phyloP scores from a whole-genome alignment of 805 yeast genomes.

The Blastobotrys mokoenaii region DNA sequence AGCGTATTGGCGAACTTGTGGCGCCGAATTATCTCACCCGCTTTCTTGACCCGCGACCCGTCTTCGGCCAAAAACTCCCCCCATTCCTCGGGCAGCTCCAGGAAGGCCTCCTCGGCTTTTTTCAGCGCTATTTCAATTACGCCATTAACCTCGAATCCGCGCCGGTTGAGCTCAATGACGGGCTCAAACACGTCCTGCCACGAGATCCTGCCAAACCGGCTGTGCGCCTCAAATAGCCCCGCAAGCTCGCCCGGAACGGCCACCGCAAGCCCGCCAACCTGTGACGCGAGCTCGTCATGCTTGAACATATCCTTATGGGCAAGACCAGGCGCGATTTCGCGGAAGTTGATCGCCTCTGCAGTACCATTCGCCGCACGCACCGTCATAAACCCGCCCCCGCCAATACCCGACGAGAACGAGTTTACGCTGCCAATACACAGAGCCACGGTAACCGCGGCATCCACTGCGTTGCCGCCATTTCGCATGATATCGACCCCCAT shows the following conservation, averaged over 20 bases:
- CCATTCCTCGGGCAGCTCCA: constrained; percentile 25
- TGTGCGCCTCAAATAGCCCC: constrained; percentile 61
- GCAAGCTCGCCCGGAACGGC: constrained; percentile 88
- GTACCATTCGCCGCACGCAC: constrained; percentile 36
- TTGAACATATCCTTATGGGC: constrained; percentile 62
- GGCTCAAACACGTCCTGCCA: constrained; percentile 76
- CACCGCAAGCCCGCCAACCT: constrained; percentile 78
- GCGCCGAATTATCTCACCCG: constrained; percentile 57
- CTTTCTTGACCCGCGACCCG: constrained; percentile 29
- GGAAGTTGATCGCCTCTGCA: constrained; percentile 65
- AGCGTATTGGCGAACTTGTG: constrained; percentile 60
- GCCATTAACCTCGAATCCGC: constrained; percentile 49
- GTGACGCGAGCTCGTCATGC: constrained; percentile 39
- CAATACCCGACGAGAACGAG: constrained; percentile 80
- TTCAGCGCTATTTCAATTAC: constrained; percentile 36
- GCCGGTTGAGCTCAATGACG: constrained; percentile 52
- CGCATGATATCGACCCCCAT: constrained; percentile 51
- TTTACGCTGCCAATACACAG: constrained; percentile 80
- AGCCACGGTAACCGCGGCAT: constrained; percentile 83
- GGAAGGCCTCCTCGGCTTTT: constrained; percentile 26
- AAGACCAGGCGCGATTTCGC: constrained; percentile 74
- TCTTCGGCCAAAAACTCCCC: constrained; percentile 21
- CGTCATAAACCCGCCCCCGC: constrained; percentile 82
- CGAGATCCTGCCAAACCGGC: constrained; percentile 53
- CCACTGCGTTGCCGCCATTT: constrained; percentile 74